Conservation (phyloP, 2,329 filamentous ascomycete genomes). For the Aspergillus texensis region DNA sequence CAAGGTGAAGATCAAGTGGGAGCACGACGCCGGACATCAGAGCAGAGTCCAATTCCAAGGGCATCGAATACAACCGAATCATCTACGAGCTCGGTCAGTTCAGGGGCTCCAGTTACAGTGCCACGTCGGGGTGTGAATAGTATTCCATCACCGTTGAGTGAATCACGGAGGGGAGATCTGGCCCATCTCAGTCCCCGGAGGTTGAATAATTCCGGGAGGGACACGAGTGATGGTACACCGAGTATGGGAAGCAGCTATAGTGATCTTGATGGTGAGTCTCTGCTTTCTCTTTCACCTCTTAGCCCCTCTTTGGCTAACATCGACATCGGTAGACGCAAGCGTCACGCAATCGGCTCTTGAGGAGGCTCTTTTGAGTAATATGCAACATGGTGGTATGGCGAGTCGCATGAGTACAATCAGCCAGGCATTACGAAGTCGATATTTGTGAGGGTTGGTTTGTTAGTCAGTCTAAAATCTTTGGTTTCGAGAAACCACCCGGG, state of each 20-base stretch:
- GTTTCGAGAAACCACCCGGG: background rate
- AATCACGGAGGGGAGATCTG: conserved; percentile 53
- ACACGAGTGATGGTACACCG: conserved; percentile 58
- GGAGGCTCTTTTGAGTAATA: conserved; percentile 65
- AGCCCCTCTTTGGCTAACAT: conserved; percentile 6
- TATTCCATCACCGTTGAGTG: conserved; percentile 33
- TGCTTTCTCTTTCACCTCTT: background rate
- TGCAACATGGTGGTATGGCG: conserved; percentile 57
- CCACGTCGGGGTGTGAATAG: conserved; percentile 20
- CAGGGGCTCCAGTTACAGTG: conserved; percentile 32
- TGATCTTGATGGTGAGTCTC: conserved; percentile 60
- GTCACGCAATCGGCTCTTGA: conserved; percentile 67
- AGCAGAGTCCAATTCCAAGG: conserved; percentile 25
- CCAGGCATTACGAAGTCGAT: conserved; percentile 57
- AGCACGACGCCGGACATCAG: conserved; percentile 30
- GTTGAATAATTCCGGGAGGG: conserved; percentile 37
- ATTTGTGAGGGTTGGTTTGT: conserved; percentile 36
- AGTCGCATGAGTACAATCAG: conserved; percentile 56
- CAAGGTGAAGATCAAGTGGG: conserved; percentile 31
- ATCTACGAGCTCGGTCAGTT: conserved; percentile 43
- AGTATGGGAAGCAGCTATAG: conserved; percentile 69
- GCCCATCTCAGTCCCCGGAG: conserved; percentile 52
- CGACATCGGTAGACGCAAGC: conserved; percentile 54
- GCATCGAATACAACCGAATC: conserved; percentile 30
- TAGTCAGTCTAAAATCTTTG: background rate